Conservation (phyloP, 371 early-diverging fungal genomes). For the Coemansia sp. region DNA sequence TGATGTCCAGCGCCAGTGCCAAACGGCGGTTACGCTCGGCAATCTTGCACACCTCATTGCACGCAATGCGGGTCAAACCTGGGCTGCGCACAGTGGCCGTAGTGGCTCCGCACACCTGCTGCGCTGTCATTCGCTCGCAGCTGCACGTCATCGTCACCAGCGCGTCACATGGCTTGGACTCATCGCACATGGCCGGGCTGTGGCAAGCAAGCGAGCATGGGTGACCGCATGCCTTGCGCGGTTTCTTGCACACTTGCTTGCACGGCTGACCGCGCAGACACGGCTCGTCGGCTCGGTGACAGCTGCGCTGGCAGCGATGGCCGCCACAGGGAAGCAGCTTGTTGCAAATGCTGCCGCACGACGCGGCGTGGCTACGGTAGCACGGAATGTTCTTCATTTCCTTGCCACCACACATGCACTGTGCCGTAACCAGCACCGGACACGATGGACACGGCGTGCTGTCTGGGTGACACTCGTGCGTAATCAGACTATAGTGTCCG, state of each 20-base stretch:
- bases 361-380: constrained; percentile 60
- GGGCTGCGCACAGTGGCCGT: constrained; percentile 50
- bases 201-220: constrained; percentile 67
- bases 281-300: constrained; percentile 62
- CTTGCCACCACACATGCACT: constrained; percentile 71
- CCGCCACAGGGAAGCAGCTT: constrained; percentile 64
- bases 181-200: constrained; percentile 62
- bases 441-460: constrained; percentile 75
- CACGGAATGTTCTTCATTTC: constrained; percentile 72
- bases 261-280: constrained; percentile 63
- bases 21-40: constrained; percentile 70
- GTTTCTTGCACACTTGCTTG: constrained; percentile 61
- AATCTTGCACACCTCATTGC: constrained; percentile 72
- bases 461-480: constrained; percentile 76
- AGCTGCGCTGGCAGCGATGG: constrained; percentile 69
- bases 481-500: constrained; percentile 64
- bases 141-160: constrained; percentile 61
- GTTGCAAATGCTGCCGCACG: constrained; percentile 70
- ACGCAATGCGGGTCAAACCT: constrained; percentile 55
- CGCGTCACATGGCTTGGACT: constrained; percentile 58
- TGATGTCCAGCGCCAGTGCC: constrained; percentile 67
- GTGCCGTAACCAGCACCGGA: constrained; percentile 60
- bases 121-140: constrained; percentile 66
- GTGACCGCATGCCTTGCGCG: constrained; percentile 69
- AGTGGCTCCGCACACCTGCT: constrained; percentile 63